Percentiles rank a stretch among this genome's conserved stretches.
phyloP scores from a whole-genome alignment of 495 filamentous ascomycete genomes.

The Trichoderma gamsii region DNA sequence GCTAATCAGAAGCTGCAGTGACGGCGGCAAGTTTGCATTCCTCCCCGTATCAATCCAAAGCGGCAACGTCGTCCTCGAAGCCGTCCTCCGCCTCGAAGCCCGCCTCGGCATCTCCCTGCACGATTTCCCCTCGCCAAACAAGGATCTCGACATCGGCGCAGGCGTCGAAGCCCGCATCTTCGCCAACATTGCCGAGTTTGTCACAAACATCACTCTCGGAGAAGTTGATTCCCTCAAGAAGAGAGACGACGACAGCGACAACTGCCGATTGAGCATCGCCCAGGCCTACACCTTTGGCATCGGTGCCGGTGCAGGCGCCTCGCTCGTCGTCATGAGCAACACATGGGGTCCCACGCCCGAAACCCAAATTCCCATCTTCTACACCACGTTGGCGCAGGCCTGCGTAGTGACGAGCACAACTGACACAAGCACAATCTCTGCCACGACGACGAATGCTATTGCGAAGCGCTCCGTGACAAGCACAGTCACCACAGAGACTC shows the following conservation, averaged over 20 bases:
- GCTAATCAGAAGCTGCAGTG: conserved; percentile 25
- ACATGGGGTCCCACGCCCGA: conserved; percentile 46
- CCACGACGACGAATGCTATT: conserved; percentile 14
- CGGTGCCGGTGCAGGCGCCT: conserved; percentile 47
- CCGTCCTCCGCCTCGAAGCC: conserved; percentile 39
- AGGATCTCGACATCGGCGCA: conserved; percentile 24
- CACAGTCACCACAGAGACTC: conserved; percentile 29
- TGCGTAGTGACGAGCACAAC: conserved; percentile 34
- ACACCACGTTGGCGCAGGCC: conserved; percentile 42
- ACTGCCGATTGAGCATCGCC: conserved; percentile 39
- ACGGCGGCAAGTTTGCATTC: conserved; percentile 51
- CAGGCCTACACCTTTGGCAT: conserved; percentile 45
- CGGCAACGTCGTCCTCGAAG: conserved; percentile 37
- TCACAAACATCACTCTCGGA: conserved; percentile 40
- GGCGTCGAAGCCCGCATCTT: conserved; percentile 45
- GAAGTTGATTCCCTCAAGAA: neutral
- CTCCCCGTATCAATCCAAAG: conserved; percentile 45
- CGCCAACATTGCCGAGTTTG: conserved; percentile 48
- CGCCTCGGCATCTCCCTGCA: conserved; percentile 38
- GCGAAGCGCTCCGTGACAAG: conserved; percentile 28
- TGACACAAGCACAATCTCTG: conserved; percentile 25
- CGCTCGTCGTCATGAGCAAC: conserved; percentile 34
- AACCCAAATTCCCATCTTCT: conserved; percentile 45
- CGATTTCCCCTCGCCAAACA: conserved; percentile 10
- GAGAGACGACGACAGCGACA: conserved; percentile 25